phyloP scores from a whole-genome alignment of 129 eudicot species.

The Lonicera japonica region DNA sequence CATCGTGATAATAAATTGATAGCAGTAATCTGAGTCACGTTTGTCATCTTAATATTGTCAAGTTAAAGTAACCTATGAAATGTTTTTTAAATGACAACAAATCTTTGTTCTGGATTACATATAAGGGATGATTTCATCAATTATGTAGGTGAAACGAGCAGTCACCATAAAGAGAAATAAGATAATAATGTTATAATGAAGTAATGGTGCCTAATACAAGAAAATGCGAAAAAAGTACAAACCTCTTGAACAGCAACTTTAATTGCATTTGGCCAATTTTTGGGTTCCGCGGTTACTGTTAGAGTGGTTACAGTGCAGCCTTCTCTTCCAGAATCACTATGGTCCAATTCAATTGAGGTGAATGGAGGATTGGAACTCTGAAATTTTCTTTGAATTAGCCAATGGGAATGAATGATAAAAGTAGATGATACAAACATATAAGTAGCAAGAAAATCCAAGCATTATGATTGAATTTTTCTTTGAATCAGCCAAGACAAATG shows the following conservation, averaged over 20 bases:
- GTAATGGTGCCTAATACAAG: too few relatives aligned
- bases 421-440: not conserved
- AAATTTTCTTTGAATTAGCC: conserved; percentile 20
- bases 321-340: conserved; percentile 98
- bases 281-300: conserved; percentile 94
- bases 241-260: conserved; percentile 99
- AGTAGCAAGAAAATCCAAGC: conserved; percentile 1
- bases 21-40: not conserved
- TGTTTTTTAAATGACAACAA: too few relatives aligned
- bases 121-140: too few relatives aligned
- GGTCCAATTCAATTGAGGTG: conserved; percentile 93
- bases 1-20: conserved; percentile 3
- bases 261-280: conserved; percentile 89
- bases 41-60: too few relatives aligned
- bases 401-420: not conserved
- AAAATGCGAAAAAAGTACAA: conserved; percentile 4
- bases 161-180: not conserved
- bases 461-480: not conserved
- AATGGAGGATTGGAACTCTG: conserved; percentile 99
- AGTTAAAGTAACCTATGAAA: too few relatives aligned
- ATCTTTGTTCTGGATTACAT: too few relatives aligned
- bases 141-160: too few relatives aligned
- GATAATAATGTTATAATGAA: too few relatives aligned
- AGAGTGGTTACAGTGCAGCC: conserved; percentile 99
- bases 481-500: too few relatives aligned